Evolutionary conservation across 208 protist species (phyloP).

Genomic region (Zelonia costaricensis): DNA sequence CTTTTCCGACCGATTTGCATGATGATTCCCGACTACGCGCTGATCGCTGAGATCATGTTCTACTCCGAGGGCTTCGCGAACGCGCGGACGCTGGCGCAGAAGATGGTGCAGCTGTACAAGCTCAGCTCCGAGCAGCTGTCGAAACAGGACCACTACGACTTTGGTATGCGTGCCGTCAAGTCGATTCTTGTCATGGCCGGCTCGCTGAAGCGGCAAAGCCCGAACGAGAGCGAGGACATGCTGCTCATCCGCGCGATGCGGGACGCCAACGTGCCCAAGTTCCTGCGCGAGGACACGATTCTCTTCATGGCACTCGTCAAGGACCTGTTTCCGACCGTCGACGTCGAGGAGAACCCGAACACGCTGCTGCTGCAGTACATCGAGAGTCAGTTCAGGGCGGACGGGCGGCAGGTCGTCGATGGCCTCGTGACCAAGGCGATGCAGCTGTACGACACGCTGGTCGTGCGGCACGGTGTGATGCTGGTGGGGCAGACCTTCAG

Average conservation of each 20-base stretch:
- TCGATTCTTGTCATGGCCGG: conserved; percentile 96
- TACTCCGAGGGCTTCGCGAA: conserved; percentile 97
- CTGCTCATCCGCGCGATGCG: conserved; percentile 95
- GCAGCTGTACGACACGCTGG: conserved; percentile 94
- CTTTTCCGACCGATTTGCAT: conserved; percentile 98
- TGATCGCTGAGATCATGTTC: conserved; percentile 98
- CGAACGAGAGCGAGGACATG: conserved; percentile 93
- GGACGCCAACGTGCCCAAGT: conserved; percentile 95
- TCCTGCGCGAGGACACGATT: conserved; percentile 93
- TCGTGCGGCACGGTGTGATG: conserved; percentile 95
- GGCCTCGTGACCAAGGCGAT: conserved; percentile 89
- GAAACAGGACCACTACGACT: conserved; percentile 97
- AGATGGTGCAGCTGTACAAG: conserved; percentile 97
- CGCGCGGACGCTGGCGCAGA: conserved; percentile 93
- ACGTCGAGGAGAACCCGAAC: conserved; percentile 81
- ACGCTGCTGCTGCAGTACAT: conserved; percentile 84
- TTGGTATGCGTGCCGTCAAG: conserved; percentile 96
- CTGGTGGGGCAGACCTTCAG: conserved; percentile 95
- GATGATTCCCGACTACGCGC: conserved; percentile 97
- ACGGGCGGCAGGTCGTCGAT: conserved; percentile 80
- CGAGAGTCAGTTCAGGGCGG: conserved; percentile 61
- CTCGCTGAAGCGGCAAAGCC: conserved; percentile 87
- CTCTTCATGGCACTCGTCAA: conserved; percentile 94
- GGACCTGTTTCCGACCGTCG: conserved; percentile 93
- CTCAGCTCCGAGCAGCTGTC: conserved; percentile 96